Evolutionary conservation across 352 stramenopile species (phyloP).

Genomic region (Phytophthora cryptogea): DNA sequence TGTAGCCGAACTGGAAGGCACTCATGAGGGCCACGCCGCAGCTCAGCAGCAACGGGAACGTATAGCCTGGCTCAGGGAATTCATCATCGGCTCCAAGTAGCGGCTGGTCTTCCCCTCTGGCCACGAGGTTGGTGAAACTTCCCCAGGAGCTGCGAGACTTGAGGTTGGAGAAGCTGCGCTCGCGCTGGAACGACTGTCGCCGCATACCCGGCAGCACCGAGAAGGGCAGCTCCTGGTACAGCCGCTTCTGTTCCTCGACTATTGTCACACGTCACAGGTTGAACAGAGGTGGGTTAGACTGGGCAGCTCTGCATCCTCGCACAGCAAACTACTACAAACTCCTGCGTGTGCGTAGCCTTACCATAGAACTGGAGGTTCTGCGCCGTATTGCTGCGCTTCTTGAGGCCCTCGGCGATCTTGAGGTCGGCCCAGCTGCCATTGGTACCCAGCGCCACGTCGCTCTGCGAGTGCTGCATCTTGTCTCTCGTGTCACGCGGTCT

Average conservation of each 20-base stretch:
- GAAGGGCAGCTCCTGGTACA: conserved; percentile 78
- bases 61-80: conserved; percentile 71
- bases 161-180: conserved; percentile 73
- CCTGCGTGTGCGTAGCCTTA: conserved; percentile 29
- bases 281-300: conserved; percentile 5
- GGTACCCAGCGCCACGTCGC: conserved; percentile 65
- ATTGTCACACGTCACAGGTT: conserved; percentile 26
- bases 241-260: conserved; percentile 75
- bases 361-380: conserved; percentile 84
- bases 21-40: conserved; percentile 74
- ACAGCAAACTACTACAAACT: not conserved
- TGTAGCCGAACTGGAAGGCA: conserved; percentile 78
- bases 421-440: conserved; percentile 71
- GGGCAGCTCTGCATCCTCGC: not conserved
- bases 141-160: conserved; percentile 65
- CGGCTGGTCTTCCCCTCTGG: conserved; percentile 72
- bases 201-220: conserved; percentile 74
- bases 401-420: conserved; percentile 69
- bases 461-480: conserved; percentile 73
- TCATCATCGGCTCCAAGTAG: conserved; percentile 57
- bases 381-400: conserved; percentile 79
- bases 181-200: conserved; percentile 71
- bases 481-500: not conserved
- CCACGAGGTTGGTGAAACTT: conserved; percentile 58
- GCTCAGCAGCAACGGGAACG: conserved; percentile 63